Evolutionary conservation across 805 yeast species (phyloP).

Genomic region (Lipomyces japonicus): DNA sequence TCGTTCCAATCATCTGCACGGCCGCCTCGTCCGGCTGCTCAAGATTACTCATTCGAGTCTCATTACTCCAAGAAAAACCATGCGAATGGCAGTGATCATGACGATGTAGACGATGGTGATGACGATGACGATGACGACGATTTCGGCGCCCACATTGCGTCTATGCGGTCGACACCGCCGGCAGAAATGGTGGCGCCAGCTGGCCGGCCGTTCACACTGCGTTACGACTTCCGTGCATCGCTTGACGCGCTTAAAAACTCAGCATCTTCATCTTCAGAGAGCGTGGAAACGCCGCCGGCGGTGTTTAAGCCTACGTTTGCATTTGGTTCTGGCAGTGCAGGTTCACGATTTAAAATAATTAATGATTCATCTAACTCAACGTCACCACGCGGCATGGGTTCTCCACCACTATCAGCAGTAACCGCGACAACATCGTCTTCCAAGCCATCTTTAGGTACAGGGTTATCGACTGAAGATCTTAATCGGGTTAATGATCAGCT

Average conservation of each 20-base stretch:
- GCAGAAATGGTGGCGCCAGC: constrained; percentile 18
- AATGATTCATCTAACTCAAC: not conserved
- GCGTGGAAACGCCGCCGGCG: not conserved
- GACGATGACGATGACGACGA: not conserved
- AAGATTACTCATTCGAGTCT: constrained; percentile 24
- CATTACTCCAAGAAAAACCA: constrained; percentile 5
- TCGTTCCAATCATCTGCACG: constrained; percentile 6
- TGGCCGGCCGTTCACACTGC: constrained; percentile 28
- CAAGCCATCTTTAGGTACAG: constrained; percentile 4
- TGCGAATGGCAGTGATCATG: constrained; percentile 1
- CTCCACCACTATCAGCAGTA: constrained; percentile 1
- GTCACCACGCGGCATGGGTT: not conserved
- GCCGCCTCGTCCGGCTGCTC: constrained; percentile 19
- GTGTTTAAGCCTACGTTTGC: not conserved
- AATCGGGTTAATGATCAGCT: constrained; percentile 25
- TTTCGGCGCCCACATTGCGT: not conserved
- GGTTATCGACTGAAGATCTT: constrained; percentile 26
- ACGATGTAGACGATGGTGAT: not conserved
- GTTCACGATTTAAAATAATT: not conserved
- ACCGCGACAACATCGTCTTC: not conserved
- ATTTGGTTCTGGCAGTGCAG: too few relatives aligned
- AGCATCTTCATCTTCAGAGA: constrained; percentile 11
- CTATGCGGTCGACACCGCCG: constrained; percentile 7
- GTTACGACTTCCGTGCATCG: constrained; percentile 37
- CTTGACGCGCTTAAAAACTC: constrained; percentile 19